Evolutionary conservation across 1,284 basidiomycete species (phyloP).

Genomic region (Fomes fomentarius): DNA sequence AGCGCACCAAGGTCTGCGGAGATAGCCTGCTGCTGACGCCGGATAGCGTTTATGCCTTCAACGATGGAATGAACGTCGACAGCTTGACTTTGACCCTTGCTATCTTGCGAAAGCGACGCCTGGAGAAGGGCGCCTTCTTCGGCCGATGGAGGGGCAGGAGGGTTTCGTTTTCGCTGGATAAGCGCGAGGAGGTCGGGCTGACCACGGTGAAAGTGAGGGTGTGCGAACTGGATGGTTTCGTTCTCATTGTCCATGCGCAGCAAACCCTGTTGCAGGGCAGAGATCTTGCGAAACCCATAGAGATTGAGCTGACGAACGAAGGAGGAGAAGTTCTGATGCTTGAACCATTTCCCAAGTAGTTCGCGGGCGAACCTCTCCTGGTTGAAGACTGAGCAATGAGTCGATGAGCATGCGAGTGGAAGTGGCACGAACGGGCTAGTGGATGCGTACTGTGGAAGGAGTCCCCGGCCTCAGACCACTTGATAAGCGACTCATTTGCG

Average conservation of each 20-base stretch:
- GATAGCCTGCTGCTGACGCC: conserved; percentile 89
- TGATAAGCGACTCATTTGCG: conserved; percentile 80
- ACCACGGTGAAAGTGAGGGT: conserved; percentile 89
- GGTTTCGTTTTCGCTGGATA: conserved; percentile 80
- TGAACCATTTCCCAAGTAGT: conserved; percentile 93
- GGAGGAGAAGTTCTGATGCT: conserved; percentile 92
- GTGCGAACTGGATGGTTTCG: conserved; percentile 93
- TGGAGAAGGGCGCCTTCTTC: conserved; percentile 31
- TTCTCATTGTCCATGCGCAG: conserved; percentile 80
- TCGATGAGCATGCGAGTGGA: background rate
- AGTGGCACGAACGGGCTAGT: background rate
- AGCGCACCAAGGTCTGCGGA: conserved; percentile 87
- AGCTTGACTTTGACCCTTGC: conserved; percentile 49
- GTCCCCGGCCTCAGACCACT: conserved; percentile 91
- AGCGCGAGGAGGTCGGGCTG: conserved; percentile 89
- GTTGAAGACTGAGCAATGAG: conserved; percentile 73
- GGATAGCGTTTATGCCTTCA: conserved; percentile 85
- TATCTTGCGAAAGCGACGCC: conserved; percentile 20
- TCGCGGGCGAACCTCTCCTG: conserved; percentile 94
- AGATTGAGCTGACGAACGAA: conserved; percentile 98
- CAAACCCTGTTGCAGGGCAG: conserved; percentile 94
- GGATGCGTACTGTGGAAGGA: conserved; percentile 48
- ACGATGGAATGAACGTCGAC: conserved; percentile 79
- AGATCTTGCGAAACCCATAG: conserved; percentile 96
- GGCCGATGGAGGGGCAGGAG: conserved; percentile 29